Evolutionary conservation across 2,329 filamentous ascomycete genomes (phyloP).

Genomic region (Dactylonectria estremocensis): DNA sequence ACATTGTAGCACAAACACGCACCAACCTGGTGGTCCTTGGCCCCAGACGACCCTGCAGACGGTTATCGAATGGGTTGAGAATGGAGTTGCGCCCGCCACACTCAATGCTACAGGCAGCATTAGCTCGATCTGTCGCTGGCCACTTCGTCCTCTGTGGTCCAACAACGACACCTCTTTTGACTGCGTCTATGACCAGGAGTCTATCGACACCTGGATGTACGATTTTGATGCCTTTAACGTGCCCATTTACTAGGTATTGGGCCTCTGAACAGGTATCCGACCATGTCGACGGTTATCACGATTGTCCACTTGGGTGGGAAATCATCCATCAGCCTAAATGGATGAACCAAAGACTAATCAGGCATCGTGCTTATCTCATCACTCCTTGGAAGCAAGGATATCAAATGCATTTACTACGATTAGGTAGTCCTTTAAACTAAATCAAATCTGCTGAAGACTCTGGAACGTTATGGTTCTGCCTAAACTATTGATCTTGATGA

Average conservation of each 20-base stretch:
- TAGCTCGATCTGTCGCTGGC: slow-evolving; percentile 60
- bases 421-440: no score
- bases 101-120: slow-evolving; percentile 60
- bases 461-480: no score
- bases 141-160: slow-evolving; percentile 57
- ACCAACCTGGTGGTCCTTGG: slow-evolving; percentile 58
- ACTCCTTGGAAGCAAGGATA: no score
- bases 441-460: no score
- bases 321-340: no score
- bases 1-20: slow-evolving; percentile 62
- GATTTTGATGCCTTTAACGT: slow-evolving; percentile 39
- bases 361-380: no score
- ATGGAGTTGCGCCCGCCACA: slow-evolving; percentile 59
- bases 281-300: no score
- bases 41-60: slow-evolving; percentile 61
- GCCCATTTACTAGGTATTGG: slow-evolving; percentile 21
- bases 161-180: slow-evolving; percentile 10
- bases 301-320: no score
- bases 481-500: no score
- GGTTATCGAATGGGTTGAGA: slow-evolving; percentile 68
- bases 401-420: no score
- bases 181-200: slow-evolving; percentile 25
- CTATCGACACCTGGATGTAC: slow-evolving; percentile 25
- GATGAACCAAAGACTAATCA: no score
- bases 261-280: no score